Conservation (phyloP, 1,284 basidiomycete genomes). For the Rhizoctonia solani region DNA sequence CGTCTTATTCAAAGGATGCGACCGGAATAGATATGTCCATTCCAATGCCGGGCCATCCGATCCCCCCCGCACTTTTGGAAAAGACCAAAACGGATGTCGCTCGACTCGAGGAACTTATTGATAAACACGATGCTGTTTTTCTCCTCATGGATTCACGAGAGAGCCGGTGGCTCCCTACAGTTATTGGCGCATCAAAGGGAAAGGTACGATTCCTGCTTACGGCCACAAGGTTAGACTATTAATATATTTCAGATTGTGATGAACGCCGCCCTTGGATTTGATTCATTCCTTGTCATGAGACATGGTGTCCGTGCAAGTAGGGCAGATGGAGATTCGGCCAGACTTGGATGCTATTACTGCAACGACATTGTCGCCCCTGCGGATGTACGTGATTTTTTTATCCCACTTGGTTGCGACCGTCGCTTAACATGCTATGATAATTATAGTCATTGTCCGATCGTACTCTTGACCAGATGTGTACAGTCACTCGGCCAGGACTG, state of each 20-base stretch:
- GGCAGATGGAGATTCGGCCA: conserved; percentile 44
- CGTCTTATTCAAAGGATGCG: conserved; percentile 61
- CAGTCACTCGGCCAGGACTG: conserved; percentile 94
- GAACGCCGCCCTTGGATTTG: conserved; percentile 95
- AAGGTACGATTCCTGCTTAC: conserved; percentile 59
- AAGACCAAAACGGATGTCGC: conserved; percentile 69
- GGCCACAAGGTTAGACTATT: neutral
- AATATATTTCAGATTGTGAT: conserved; percentile 70
- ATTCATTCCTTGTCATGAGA: conserved; percentile 95
- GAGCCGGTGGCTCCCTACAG: conserved; percentile 92
- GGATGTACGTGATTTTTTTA: conserved; percentile 63
- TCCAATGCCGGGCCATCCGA: conserved; percentile 97
- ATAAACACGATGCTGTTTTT: conserved; percentile 87
- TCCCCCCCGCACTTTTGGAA: conserved; percentile 60
- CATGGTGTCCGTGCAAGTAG: conserved; percentile 71
- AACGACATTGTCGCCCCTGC: conserved; percentile 97
- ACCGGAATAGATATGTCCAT: conserved; percentile 76
- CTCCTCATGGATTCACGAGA: conserved; percentile 98
- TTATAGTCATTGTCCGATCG: conserved; percentile 86
- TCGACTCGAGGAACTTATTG: conserved; percentile 75
- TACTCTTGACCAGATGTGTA: conserved; percentile 99
- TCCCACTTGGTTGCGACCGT: neutral
- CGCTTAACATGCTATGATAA: neutral
- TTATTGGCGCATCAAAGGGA: conserved; percentile 78
- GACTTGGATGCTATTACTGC: conserved; percentile 95